These are phyloP conservation scores for Pleurotus djamor DNA, from an alignment of 768 basidiomycete genomes.

Conservation along the genomic window DNA sequence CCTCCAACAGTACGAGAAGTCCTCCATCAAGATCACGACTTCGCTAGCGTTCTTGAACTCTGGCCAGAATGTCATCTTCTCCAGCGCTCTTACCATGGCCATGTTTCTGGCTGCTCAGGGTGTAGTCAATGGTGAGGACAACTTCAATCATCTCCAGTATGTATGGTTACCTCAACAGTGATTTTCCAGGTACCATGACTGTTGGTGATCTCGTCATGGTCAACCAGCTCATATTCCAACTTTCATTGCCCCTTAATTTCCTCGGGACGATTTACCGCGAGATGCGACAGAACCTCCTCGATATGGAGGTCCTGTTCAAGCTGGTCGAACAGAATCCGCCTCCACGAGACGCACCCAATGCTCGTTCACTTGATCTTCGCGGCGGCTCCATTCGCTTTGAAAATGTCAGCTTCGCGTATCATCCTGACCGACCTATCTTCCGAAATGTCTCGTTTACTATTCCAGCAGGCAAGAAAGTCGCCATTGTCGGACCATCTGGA, in stretches of 20 bases:
- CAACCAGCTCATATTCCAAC: slow-evolving; percentile 97
- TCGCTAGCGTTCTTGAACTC: slow-evolving; percentile 93
- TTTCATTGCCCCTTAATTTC: slow-evolving; percentile 96
- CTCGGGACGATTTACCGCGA: slow-evolving; percentile 97
- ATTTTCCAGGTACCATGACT: slow-evolving; percentile 84
- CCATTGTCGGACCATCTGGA: slow-evolving; percentile 95
- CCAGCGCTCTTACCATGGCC: slow-evolving; percentile 86
- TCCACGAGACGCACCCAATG: slow-evolving; percentile 69
- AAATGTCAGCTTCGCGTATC: slow-evolving; percentile 89
- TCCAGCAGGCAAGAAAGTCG: slow-evolving; percentile 95
- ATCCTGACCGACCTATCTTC: slow-evolving; percentile 92
- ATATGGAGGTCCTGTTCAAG: slow-evolving; percentile 96
- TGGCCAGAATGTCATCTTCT: slow-evolving; percentile 97
- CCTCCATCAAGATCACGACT: slow-evolving; percentile 93
- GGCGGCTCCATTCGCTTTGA: slow-evolving; percentile 93
- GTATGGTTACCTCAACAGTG: too few species aligned
- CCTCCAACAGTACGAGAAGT: slow-evolving; percentile 82
- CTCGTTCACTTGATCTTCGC: slow-evolving; percentile 63
- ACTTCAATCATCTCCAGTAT: neutral
- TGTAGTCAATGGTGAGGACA: slow-evolving; percentile 71
- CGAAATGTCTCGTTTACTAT: slow-evolving; percentile 83
- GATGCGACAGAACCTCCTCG: slow-evolving; percentile 90
- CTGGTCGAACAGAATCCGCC: slow-evolving; percentile 80
- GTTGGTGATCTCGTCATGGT: slow-evolving; percentile 99
- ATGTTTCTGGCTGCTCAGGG: slow-evolving; percentile 98